These are phyloP conservation scores for Monosporascus sp. DNA, from an alignment of 2,329 filamentous ascomycete species.

Conservation along the genomic window DNA sequence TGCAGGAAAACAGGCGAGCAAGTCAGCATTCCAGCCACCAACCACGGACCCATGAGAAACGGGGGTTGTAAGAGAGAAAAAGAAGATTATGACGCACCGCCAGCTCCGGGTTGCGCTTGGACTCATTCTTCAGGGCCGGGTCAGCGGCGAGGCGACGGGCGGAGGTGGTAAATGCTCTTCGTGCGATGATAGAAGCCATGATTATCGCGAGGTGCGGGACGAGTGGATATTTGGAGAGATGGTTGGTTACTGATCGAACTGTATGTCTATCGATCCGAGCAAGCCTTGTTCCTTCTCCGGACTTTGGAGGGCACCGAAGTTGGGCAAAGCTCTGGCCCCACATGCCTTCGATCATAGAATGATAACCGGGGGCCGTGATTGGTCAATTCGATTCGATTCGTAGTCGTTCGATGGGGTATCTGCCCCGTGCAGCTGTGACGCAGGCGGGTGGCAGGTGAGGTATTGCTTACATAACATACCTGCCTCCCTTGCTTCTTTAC, in stretches of 20 bases:
- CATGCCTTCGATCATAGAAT: background rate
- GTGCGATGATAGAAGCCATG: conserved; percentile 54
- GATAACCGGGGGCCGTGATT: background rate
- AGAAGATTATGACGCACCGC: conserved; percentile 33
- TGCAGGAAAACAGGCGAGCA: conserved; percentile 5
- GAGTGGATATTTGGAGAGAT: too few species aligned
- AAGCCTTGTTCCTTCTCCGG: too few species aligned
- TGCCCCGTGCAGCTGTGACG: background rate
- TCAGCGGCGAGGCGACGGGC: conserved; percentile 43
- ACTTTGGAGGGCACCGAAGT: background rate
- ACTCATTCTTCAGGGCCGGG: conserved; percentile 48
- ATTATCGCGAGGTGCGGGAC: background rate
- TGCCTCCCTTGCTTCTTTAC: too few species aligned
- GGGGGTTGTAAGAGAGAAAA: too few species aligned
- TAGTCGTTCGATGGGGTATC: background rate
- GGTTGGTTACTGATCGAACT: too few species aligned
- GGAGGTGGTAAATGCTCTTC: conserved; percentile 51
- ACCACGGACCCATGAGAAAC: background rate
- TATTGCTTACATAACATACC: too few species aligned
- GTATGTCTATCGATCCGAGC: too few species aligned
- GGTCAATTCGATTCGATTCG: background rate
- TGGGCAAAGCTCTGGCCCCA: background rate
- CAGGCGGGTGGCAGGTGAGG: background rate
- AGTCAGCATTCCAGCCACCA: conserved; percentile 11
- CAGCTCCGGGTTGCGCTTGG: conserved; percentile 49